Percentiles rank a stretch among this genome's conserved stretches.
These are phyloP conservation scores for Teratosphaeria gauchensis DNA, from an alignment of 2,329 filamentous ascomycete species.

Conservation along the genomic window DNA sequence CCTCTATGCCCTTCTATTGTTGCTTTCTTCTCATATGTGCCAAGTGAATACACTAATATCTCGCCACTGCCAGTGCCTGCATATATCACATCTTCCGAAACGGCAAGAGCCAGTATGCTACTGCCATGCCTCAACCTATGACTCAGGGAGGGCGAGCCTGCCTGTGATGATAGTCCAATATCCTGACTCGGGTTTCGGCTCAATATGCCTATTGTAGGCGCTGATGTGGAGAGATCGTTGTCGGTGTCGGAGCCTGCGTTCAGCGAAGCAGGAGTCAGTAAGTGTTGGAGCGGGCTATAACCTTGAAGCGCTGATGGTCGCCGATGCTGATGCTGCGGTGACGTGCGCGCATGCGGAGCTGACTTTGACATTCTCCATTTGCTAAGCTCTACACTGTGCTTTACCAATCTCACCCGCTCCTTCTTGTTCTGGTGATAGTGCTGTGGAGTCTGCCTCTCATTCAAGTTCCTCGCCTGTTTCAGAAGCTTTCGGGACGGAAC, in stretches of 20 bases:
- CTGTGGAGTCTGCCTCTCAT: not conserved
- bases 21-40: conserved; percentile 70
- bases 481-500: not conserved
- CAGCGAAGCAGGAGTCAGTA: not conserved
- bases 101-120: conserved; percentile 71
- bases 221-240: not conserved
- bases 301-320: not conserved
- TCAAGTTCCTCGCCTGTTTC: not conserved
- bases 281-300: not conserved
- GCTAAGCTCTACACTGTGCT: not conserved
- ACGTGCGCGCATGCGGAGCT: not conserved
- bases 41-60: conserved; percentile 81
- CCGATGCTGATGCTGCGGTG: not conserved
- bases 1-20: conserved; percentile 84
- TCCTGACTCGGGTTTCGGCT: conserved; percentile 16
- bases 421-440: not conserved
- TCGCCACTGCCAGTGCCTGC: conserved; percentile 90
- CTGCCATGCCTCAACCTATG: conserved; percentile 69
- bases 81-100: conserved; percentile 74
- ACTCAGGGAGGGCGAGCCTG: conserved; percentile 49
- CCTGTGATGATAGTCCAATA: conserved; percentile 12
- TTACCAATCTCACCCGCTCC: not conserved
- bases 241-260: conserved; percentile 9
- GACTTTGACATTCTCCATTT: not conserved
- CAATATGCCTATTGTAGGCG: not conserved